A percentile compares a stretch with the other conserved stretches of the same genome.
phyloP scores from a whole-genome alignment of 352 stramenopile species.

The Thraustotheca clavata region DNA sequence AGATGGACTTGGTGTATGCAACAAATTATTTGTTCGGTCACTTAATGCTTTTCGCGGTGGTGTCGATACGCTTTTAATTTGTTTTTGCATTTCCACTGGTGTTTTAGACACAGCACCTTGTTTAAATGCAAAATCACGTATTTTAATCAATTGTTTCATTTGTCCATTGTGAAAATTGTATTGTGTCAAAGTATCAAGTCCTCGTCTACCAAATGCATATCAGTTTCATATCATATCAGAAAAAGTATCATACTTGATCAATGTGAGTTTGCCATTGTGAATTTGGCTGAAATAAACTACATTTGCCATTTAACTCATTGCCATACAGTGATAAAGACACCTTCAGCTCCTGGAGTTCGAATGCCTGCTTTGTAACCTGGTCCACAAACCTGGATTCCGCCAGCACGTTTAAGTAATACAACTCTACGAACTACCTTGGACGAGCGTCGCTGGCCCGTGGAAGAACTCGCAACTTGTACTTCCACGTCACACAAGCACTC shows the following conservation, averaged over 20 bases:
- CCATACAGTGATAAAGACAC: neutral
- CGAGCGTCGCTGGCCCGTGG: conserved; percentile 1
- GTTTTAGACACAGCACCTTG: conserved; percentile 41
- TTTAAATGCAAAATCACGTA: conserved; percentile 45
- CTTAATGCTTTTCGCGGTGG: conserved; percentile 15
- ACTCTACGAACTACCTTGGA: neutral
- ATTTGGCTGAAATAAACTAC: conserved; percentile 59
- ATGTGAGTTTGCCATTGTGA: conserved; percentile 46
- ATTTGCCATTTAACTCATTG: neutral
- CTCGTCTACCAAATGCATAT: conserved; percentile 27
- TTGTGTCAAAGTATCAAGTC: conserved; percentile 39
- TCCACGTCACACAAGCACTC: conserved; percentile 12
- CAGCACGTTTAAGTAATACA: neutral
- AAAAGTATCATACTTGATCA: conserved; percentile 39
- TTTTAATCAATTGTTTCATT: conserved; percentile 29
- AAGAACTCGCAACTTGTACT: conserved; percentile 10
- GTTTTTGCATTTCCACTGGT: conserved; percentile 9
- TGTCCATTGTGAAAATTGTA: conserved; percentile 52
- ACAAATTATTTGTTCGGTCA: conserved; percentile 24
- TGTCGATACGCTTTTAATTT: neutral
- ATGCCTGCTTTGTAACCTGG: conserved; percentile 1
- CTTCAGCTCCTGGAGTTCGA: neutral
- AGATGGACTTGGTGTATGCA: neutral
- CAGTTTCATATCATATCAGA: neutral
- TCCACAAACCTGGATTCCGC: conserved; percentile 10